Evolutionary conservation across 129 eudicot genomes (phyloP), one percentile per base, ranked within the genome.

Genomic region (Lonicera japonica): DNA sequence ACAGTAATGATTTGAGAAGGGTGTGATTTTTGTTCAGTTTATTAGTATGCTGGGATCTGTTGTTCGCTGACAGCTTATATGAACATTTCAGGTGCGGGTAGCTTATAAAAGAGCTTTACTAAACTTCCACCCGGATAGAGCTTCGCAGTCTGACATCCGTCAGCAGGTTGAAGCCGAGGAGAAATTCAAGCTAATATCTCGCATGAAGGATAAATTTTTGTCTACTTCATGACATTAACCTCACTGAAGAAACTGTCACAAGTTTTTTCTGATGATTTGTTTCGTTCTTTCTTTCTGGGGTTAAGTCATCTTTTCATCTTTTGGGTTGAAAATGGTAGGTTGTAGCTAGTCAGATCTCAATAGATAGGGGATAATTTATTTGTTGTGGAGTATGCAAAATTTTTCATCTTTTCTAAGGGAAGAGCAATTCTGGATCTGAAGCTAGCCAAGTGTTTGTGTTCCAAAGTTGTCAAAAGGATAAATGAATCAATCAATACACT

Each of bases 101-200:
- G 92, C 97, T 11, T 86, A 74, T 61, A 86, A 90, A 70, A 65
- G 75, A 56, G 97, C 92, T 0, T 75, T 84, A 64, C 56, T 90
- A 24, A 71, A 70, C 25, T 90, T 80, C 67, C 97, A 86, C 55
- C 97, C 92, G 0, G 95, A 90, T 39, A 72, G 92, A 61, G 72
- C 86, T 70, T 54, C 79, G 1, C 75, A 69, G 70, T 75, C 77
- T 41, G 86, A 86, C 58, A 38, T 81, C 56, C 80, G 72, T 1
- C 73, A 74, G 68, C 95, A 83, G 52, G 97, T 90, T 2, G 95
- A 86, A 73, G 88, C 92, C 0, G 95, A 90, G 67, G 97, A 90
- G 57, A 90, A 76, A 70, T 90, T 86, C 69, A 90, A 90, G 79
- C 92, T 90, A 65, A 79, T 86, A 22, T 73, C 70, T 61, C 90